Evolutionary conservation across 176 grass and related monocot species (phyloP).

Genomic region (Bolboschoenus planiculmis): DNA sequence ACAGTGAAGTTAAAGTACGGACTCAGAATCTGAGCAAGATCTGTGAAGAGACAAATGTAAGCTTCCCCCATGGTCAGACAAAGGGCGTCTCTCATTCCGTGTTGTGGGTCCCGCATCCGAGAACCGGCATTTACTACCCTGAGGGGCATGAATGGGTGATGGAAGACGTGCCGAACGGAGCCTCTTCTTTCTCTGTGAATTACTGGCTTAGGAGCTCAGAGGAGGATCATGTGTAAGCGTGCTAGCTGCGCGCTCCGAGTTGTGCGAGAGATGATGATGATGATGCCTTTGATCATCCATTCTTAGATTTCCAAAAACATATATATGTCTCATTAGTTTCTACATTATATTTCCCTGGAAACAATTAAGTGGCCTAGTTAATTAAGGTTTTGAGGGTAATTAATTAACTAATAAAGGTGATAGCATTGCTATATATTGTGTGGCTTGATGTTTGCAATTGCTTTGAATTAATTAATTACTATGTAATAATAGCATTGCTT

Average conservation of each 20-base stretch:
- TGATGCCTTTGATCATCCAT: constrained; percentile 38
- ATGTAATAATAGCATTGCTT: no score
- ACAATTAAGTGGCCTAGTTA: no score
- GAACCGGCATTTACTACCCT: constrained; percentile 95
- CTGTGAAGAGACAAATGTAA: neutral
- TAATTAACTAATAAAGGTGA: no score
- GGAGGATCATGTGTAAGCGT: constrained; percentile 27
- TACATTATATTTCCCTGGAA: no score
- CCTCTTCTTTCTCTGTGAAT: constrained; percentile 46
- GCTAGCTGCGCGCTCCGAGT: neutral
- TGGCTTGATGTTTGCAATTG: no score
- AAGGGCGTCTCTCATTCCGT: constrained; percentile 18
- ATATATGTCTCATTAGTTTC: neutral
- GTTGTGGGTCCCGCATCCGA: constrained; percentile 75
- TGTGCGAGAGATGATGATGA: constrained; percentile 6
- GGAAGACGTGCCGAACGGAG: constrained; percentile 63
- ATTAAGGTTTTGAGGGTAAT: no score
- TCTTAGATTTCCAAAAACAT: constrained; percentile 25
- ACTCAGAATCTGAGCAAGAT: constrained; percentile 10
- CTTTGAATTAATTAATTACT: no score
- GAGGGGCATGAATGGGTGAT: constrained; percentile 91
- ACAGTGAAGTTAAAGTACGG: constrained; percentile 13
- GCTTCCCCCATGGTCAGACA: neutral
- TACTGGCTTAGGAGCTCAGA: constrained; percentile 75
- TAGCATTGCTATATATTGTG: no score